Evolutionary conservation across 2,329 filamentous ascomycete species (phyloP).

Genomic region (Aureobasidium namibiae): DNA sequence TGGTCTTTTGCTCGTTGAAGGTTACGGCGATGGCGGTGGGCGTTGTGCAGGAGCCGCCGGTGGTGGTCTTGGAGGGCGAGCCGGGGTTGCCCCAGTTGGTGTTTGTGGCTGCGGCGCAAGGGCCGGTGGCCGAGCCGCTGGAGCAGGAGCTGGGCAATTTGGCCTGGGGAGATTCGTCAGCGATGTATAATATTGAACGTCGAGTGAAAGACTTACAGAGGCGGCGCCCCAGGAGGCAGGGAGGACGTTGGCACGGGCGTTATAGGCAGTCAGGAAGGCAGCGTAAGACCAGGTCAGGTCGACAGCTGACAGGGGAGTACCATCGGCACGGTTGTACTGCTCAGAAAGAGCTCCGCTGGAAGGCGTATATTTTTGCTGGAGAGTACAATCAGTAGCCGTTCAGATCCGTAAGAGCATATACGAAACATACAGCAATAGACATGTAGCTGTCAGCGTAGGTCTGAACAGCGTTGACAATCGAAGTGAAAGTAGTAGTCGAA

Average conservation of each 20-base stretch:
- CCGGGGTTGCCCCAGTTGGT: constrained; percentile 25
- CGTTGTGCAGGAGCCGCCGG: constrained; percentile 21
- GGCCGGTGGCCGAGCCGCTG: constrained; percentile 20
- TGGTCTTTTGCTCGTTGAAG: constrained; percentile 53
- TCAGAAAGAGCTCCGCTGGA: constrained; percentile 58
- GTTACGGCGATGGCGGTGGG: constrained; percentile 42
- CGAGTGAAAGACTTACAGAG: constrained; percentile 21
- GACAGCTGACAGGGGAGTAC: constrained; percentile 50
- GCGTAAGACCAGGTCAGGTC: constrained; percentile 70
- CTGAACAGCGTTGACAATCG: constrained; percentile 52
- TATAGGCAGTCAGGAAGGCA: constrained; percentile 56
- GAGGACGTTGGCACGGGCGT: constrained; percentile 47
- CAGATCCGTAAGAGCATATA: too few relatives aligned
- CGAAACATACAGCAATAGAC: constrained; percentile 20
- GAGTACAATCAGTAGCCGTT: background rate
- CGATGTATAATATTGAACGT: constrained; percentile 13
- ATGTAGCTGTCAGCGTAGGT: constrained; percentile 55
- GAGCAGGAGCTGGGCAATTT: constrained; percentile 20
- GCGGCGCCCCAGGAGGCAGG: constrained; percentile 49
- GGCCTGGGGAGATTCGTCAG: constrained; percentile 15
- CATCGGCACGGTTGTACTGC: constrained; percentile 50
- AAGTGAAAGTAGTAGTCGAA: constrained; percentile 22
- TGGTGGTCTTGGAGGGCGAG: constrained; percentile 22
- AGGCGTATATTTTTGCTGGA: constrained; percentile 38
- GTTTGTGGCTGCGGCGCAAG: constrained; percentile 23